Percentiles rank a stretch among this genome's conserved stretches.
phyloP scores from a whole-genome alignment of 1,284 basidiomycete species.

The Boletellus deceptivus region DNA sequence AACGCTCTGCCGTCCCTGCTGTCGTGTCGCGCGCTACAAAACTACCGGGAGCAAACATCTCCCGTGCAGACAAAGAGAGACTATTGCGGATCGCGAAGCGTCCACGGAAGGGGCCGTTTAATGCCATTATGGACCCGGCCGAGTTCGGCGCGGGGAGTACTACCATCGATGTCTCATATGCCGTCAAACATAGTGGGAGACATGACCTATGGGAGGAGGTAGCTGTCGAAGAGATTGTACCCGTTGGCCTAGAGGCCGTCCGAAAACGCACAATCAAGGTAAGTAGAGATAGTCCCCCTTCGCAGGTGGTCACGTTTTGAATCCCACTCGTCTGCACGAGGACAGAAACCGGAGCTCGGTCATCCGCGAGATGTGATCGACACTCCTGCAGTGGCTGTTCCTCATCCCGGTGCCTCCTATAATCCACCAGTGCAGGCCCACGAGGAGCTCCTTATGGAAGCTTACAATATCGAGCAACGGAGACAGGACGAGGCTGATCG shows the following conservation, averaged over 20 bases:
- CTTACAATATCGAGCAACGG: conserved; percentile 67
- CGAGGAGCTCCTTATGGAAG: conserved; percentile 69
- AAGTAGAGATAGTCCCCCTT: neutral
- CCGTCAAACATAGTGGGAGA: conserved; percentile 66
- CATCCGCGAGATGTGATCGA: conserved; percentile 55
- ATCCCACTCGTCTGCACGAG: neutral
- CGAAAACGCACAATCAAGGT: conserved; percentile 53
- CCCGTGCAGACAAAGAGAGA: conserved; percentile 68
- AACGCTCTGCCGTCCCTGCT: conserved; percentile 85
- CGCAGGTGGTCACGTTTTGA: neutral
- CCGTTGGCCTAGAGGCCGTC: conserved; percentile 45
- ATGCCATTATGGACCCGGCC: conserved; percentile 62
- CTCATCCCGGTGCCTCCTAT: conserved; percentile 91
- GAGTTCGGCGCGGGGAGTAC: conserved; percentile 64
- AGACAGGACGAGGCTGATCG: conserved; percentile 55
- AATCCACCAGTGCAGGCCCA: conserved; percentile 84
- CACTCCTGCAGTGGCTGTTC: conserved; percentile 66
- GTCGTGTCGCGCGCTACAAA: conserved; percentile 57
- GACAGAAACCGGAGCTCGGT: conserved; percentile 47
- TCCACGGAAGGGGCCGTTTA: conserved; percentile 66
- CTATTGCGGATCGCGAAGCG: conserved; percentile 74
- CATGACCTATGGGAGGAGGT: conserved; percentile 70
- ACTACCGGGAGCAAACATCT: conserved; percentile 35
- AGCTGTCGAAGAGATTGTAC: conserved; percentile 35
- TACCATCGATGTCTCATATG: conserved; percentile 57